Evolutionary conservation across 179 eudicot genomes (phyloP), one percentile per base, ranked within the genome.

Genomic region (Actinidia polygama): DNA sequence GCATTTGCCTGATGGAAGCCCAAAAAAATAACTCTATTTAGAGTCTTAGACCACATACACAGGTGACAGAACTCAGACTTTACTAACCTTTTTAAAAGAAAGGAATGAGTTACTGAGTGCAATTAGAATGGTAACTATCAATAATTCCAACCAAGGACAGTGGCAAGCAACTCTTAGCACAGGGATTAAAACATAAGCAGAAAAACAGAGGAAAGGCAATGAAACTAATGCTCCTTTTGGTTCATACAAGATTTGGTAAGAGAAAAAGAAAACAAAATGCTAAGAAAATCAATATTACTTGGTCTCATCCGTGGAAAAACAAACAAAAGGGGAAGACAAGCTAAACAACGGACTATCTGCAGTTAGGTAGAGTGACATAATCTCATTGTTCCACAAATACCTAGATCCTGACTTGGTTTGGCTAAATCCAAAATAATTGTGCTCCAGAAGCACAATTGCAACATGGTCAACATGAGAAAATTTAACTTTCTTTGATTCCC

Each of bases 1-100:
- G 47, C 87, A 83, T 87, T 72, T 79, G 81, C 83, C 95, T 91
- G 88, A 73, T 80, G 3, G 81, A 78, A 77, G 47, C 54, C 74
- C 68, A 77, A 74, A 57, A 80, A 79, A 47, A 11, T 50, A 12
- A 11, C 44, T 55, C 51, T 4, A 23, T 50, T 80, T 51, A 24
- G 79, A 78, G 73, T 26, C 49, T 12, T 66, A 40, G 44, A 40
- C 44, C 44, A 62, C 59, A 73, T 54, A 63, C 26, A 74, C 18
- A 68, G 3, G 40, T 58, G 77, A 40, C 51, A 44, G 44, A 40
- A 30, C 10, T 58, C 58, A 53, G 15, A 51, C 3, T 71, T 18
- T 21, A 44, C 51, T 57, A 11, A 46, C 10, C 40, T 18, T 64
- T 47, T 58, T 4, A 0, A 50, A 51, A 82, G 11, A 16, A 75